Base-by-base conservation (phyloP, 73 alveolate genomes). In the Paramecium sexaurelia region DNA sequence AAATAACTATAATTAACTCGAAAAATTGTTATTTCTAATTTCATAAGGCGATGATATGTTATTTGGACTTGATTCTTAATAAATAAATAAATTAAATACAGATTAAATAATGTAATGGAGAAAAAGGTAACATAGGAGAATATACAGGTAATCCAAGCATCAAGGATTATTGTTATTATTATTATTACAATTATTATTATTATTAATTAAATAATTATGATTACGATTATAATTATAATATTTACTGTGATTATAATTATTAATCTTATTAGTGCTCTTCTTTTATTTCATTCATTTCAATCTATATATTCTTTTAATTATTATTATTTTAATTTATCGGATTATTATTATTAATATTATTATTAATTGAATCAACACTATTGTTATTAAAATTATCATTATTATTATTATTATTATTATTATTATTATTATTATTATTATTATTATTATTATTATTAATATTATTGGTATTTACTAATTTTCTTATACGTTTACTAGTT, bases 81-180 rank as follows among this genome's bases (percentile, higher is more conserved):
- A 78, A 41, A 41, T 45, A 7, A 78, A 78, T 7, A 32, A 11
- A 15, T 5, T 73, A 35, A 9, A 36, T 78, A 45, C 90, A 78
- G 55, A 78, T 37, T 40, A 78, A 39, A 40, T 78, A 78, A 7
- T 78, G 55, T 19, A 39, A 17, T 40, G 90, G 90, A 41, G 90
- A 29, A 32, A 78, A 78, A 41, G 68, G 68, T 19, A 78, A 6
- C 90, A 78, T 40, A 22, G 90, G 90, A 39, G 90, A 78, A 43
- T 11, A 78, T 6, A 78, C 68, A 22, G 90, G 75, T 39, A 78
- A 24, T 7, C 55, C 55, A 27, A 78, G 45, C 68, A 78, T 78
- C 3, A 41, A 29, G 20, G 83, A 32, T 15, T 61, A 61, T 19
- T 61, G 7, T 61, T 61, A 24, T 24, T 61, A 27, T 24, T 61